Evolutionary conservation across 192 early-diverging fungal genomes (phyloP).

Genomic region (Rhizophagus clarus): DNA sequence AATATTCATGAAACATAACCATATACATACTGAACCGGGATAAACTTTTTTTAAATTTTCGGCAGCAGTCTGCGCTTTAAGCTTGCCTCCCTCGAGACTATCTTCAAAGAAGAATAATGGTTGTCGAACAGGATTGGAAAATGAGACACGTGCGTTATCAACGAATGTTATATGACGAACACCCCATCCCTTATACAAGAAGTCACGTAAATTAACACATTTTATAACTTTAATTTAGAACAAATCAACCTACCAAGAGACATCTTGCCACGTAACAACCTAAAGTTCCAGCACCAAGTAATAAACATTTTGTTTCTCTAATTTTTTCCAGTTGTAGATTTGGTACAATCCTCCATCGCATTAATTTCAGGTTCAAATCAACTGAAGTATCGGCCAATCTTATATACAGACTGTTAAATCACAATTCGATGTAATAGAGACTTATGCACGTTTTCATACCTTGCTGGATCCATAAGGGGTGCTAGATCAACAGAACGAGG

Average conservation of each 20-base stretch:
- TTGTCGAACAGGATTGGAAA: constrained; percentile 96
- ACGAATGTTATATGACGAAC: constrained; percentile 92
- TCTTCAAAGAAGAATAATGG: constrained; percentile 92
- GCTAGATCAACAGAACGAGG: constrained; percentile 85
- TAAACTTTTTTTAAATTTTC: constrained; percentile 71
- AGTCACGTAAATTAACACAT: neutral
- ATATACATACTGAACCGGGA: constrained; percentile 72
- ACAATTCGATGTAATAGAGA: neutral
- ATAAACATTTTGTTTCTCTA: constrained; percentile 72
- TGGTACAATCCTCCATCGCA: constrained; percentile 95
- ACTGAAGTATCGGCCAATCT: constrained; percentile 89
- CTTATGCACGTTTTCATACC: constrained; percentile 34
- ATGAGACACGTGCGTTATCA: constrained; percentile 88
- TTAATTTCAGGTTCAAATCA: constrained; percentile 93
- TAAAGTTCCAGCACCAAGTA: constrained; percentile 93
- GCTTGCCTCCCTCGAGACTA: constrained; percentile 80
- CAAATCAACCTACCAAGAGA: constrained; percentile 59
- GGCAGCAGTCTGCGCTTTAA: constrained; percentile 89
- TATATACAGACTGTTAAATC: neutral
- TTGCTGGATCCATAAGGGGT: constrained; percentile 84
- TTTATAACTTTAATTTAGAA: neutral
- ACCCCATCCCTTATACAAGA: constrained; percentile 79
- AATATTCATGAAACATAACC: neutral
- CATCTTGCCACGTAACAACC: constrained; percentile 90
- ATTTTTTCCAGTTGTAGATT: constrained; percentile 81